Evolutionary conservation across 2,329 filamentous ascomycete species (phyloP), one percentile per base, ranked within the genome.

Genomic region (Pseudocercospora cruenta): DNA sequence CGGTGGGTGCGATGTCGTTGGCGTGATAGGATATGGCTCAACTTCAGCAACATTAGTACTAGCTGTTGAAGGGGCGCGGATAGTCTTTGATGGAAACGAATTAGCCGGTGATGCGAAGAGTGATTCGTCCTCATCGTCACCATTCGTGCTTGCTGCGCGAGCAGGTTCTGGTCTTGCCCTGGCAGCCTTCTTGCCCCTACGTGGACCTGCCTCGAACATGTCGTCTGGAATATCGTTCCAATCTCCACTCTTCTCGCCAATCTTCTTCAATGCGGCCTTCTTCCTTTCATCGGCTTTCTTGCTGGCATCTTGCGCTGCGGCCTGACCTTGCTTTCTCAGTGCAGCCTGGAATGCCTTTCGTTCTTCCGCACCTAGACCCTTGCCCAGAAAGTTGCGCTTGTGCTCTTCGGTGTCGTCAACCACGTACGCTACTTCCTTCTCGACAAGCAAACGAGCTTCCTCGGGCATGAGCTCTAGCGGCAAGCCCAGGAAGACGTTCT

Each of bases 391-490:
- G 55, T 85, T 86, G 45, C 85, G 77, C 43, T 86, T 84, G 78
- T 98, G 95, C 70, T 87, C 88, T 61, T 85, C 83, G 60, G 84
- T 83, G 79, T 96, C 94, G 77, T 97, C 92, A 72, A 94, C 88
- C 71, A 97, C 85, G 79, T 90, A 92, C 49, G 89, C 94, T 72
- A 88, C 87, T 66, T 87, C 88, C 72, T 90, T 90, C 71, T 93
- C 90, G 65, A 96, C 88, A 28, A 99, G 85, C 62, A 95, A 81
- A 69, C 89, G 86, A 3, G 90, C 94, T 82, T 99, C 95, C 80
- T 98, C 95, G 1, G 92, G 90, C 82, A 95, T 92, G 53, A 99
- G 84, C 82, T 97, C 91, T 26, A 98, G 82, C 2, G 95, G 95
- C 58, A 98, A 82, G 54, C 94, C 92, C 65, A 94, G 86, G 77